Percentiles rank a stretch among this genome's conserved stretches.
Conservation (phyloP, 2,329 filamentous ascomycete species). For the Colletotrichum horii region DNA sequence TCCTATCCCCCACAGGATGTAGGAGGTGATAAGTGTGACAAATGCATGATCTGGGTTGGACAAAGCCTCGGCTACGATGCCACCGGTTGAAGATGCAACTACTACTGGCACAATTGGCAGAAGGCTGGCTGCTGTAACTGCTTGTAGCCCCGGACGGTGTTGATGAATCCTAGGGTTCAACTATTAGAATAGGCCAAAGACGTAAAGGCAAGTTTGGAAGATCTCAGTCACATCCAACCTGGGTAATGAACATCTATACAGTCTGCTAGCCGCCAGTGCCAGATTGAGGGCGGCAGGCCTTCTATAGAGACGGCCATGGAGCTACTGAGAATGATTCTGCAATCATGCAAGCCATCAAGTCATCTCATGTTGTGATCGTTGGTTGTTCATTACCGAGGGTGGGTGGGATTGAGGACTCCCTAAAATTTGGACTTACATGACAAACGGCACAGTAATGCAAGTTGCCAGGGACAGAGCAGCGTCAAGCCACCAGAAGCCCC, state of each 20-base stretch:
- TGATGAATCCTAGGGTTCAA: conserved; percentile 35
- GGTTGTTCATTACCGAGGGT: background rate
- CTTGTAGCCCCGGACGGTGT: conserved; percentile 52
- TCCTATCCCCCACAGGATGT: conserved; percentile 73
- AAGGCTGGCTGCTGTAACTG: conserved; percentile 69
- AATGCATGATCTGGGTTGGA: conserved; percentile 5
- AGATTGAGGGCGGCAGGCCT: too few species aligned
- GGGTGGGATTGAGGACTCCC: background rate
- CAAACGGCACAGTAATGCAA: conserved; percentile 61
- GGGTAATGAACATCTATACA: background rate
- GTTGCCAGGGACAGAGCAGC: conserved; percentile 55
- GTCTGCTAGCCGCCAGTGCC: too few species aligned
- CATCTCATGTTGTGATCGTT: too few species aligned
- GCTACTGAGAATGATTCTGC: too few species aligned
- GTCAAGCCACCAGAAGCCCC: conserved; percentile 65
- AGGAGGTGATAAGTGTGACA: conserved; percentile 67
- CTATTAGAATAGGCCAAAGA: background rate
- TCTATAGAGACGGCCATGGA: too few species aligned
- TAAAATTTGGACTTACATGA: conserved; percentile 47
- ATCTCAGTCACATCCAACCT: background rate
- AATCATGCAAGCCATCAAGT: too few species aligned
- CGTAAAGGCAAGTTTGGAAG: background rate
- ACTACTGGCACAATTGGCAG: conserved; percentile 71
- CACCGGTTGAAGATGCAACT: conserved; percentile 69
- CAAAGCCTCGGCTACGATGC: conserved; percentile 31